These are phyloP conservation scores for Termitomyces sp. DNA, from an alignment of 768 basidiomycete genomes.

Conservation along the genomic window DNA sequence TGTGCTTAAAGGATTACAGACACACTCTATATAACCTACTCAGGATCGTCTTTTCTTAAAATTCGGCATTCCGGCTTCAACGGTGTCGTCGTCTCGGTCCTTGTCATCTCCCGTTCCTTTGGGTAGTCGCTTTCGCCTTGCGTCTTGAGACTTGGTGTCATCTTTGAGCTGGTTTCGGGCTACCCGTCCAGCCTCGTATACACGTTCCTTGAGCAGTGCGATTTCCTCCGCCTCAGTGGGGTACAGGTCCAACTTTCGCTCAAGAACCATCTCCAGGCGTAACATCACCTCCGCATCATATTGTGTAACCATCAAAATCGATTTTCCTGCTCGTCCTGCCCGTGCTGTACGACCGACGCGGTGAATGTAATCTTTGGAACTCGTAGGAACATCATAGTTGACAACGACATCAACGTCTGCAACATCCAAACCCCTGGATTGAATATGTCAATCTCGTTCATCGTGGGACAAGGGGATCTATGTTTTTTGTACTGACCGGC, in stretches of 20 bases:
- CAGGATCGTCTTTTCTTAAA: no score
- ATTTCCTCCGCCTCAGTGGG: constrained; percentile 85
- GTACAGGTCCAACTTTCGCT: constrained; percentile 86
- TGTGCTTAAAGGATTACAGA: no score
- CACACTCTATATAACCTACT: no score
- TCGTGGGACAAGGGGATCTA: no score
- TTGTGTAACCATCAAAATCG: constrained; percentile 91
- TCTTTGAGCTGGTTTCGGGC: constrained; percentile 64
- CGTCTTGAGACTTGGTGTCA: constrained; percentile 24
- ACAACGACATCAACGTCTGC: constrained; percentile 93
- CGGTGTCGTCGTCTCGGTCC: constrained; percentile 87
- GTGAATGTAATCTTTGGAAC: constrained; percentile 98
- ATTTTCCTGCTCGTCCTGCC: constrained; percentile 91
- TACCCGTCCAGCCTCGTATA: constrained; percentile 74
- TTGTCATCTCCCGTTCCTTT: constrained; percentile 56
- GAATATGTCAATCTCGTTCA: no score
- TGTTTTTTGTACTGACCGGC: no score
- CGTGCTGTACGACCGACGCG: constrained; percentile 94
- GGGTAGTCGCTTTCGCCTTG: constrained; percentile 34
- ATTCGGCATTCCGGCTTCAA: constrained; percentile 85
- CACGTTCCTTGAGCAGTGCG: constrained; percentile 78
- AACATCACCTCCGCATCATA: constrained; percentile 95
- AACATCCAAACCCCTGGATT: constrained; percentile 83
- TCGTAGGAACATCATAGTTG: constrained; percentile 93
- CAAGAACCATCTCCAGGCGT: constrained; percentile 89